These are phyloP conservation scores for Juglanconis oblonga DNA, from an alignment of 2,329 filamentous ascomycete species.

Conservation along the genomic window DNA sequence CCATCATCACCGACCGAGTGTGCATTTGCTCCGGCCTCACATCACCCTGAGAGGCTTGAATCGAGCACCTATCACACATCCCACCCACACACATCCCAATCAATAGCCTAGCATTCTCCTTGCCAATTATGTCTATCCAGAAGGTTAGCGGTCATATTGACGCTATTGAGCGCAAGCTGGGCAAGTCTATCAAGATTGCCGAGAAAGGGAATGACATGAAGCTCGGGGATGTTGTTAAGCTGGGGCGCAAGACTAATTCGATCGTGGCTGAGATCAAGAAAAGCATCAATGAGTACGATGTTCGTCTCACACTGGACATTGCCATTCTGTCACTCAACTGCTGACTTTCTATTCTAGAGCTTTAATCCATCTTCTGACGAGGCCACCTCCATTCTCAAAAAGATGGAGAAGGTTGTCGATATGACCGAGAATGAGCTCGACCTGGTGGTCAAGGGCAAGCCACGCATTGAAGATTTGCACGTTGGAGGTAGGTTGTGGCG, in stretches of 20 bases:
- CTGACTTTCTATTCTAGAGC: constrained; percentile 6
- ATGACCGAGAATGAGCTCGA: constrained; percentile 25
- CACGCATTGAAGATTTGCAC: constrained; percentile 15
- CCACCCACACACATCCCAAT: too few species aligned
- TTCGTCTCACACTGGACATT: constrained; percentile 14
- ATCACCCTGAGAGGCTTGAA: too few species aligned
- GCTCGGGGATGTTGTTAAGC: constrained; percentile 25
- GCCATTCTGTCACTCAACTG: neutral
- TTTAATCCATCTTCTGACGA: constrained; percentile 21
- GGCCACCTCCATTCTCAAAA: constrained; percentile 21
- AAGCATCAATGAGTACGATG: constrained; percentile 25
- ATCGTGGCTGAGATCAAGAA: constrained; percentile 27
- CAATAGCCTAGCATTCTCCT: too few species aligned
- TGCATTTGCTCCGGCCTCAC: too few species aligned
- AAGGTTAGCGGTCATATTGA: constrained; percentile 23
- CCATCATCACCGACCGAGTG: too few species aligned
- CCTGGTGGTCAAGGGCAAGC: constrained; percentile 21
- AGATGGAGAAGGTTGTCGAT: constrained; percentile 23
- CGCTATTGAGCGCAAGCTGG: constrained; percentile 25
- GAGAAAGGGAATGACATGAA: constrained; percentile 24
- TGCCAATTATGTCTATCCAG: constrained; percentile 20
- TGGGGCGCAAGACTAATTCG: constrained; percentile 26
- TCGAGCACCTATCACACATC: too few species aligned
- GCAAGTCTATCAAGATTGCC: constrained; percentile 26
- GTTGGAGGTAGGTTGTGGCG: constrained; percentile 10